phyloP scores from a whole-genome alignment of 169 alveolate species.

The Fabrea salina region DNA sequence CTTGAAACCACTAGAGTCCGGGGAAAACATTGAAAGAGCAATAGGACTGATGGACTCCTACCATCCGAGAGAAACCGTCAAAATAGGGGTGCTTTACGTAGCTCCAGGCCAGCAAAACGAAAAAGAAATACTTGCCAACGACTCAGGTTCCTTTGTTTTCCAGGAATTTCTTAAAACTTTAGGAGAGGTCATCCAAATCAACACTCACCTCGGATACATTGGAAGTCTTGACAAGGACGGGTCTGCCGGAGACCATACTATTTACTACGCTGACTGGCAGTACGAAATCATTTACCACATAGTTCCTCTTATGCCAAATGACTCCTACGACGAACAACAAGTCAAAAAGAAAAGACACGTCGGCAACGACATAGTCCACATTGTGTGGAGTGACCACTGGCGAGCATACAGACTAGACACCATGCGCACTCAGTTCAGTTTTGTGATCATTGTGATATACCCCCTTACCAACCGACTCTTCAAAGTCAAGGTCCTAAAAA shows the following conservation, averaged over 20 bases:
- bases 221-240: conserved; percentile 34
- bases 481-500: conserved; percentile 25
- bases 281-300: conserved; percentile 33
- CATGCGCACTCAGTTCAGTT: conserved; percentile 22
- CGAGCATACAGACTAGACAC: conserved; percentile 36
- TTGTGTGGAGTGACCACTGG: conserved; percentile 35
- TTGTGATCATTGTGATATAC: conserved; percentile 26
- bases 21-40: conserved; percentile 13
- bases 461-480: conserved; percentile 23
- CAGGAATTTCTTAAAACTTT: conserved; percentile 4
- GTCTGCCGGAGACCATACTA: conserved; percentile 5
- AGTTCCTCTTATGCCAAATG: conserved; percentile 34
- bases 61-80: conserved; percentile 12
- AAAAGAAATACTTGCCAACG: conserved; percentile 32
- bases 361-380: conserved; percentile 38
- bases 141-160: conserved; percentile 17
- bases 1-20: not conserved
- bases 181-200: conserved; percentile 13
- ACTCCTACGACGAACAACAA: conserved; percentile 31
- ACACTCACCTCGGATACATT: conserved; percentile 21
- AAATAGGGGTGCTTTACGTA: conserved; percentile 36
- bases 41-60: not conserved
- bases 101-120: conserved; percentile 22
- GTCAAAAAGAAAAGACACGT: conserved; percentile 36
- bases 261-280: conserved; percentile 31